Evolutionary conservation across 192 early-diverging fungal genomes (phyloP).

Genomic region (Podochytrium sp.): DNA sequence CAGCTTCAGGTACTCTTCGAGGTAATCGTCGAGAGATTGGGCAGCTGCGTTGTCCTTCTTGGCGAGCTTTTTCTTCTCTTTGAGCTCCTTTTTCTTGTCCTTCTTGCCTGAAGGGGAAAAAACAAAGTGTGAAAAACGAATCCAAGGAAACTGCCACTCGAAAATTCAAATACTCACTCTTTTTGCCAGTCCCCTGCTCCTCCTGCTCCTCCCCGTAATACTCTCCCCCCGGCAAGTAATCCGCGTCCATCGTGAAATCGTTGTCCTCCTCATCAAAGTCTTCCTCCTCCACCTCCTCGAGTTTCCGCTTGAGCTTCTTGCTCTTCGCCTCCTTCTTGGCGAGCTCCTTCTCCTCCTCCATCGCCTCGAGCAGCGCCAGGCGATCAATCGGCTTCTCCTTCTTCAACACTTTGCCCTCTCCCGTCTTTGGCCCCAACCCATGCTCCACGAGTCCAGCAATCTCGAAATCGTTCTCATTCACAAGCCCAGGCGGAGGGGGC

Average conservation of each 20-base stretch:
- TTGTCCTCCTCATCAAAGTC: constrained; percentile 54
- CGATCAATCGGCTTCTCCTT: constrained; percentile 17
- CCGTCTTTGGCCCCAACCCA: constrained; percentile 18
- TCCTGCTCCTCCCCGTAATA: constrained; percentile 48
- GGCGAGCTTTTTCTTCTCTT: constrained; percentile 48
- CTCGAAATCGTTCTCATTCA: constrained; percentile 28
- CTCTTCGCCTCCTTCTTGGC: constrained; percentile 39
- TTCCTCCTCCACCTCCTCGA: constrained; percentile 42
- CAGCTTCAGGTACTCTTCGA: constrained; percentile 91
- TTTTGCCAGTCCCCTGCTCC: constrained; percentile 14
- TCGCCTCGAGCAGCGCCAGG: constrained; percentile 3
- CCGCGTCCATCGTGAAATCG: constrained; percentile 90
- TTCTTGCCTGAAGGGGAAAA: constrained; percentile 12
- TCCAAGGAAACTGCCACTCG: constrained; percentile 17
- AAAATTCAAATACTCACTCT: too few species aligned
- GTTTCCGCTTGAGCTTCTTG: constrained; percentile 36
- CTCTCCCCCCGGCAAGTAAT: constrained; percentile 78
- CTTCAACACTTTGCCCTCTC: constrained; percentile 24
- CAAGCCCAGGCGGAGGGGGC: constrained; percentile 9
- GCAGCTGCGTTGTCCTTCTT: constrained; percentile 39
- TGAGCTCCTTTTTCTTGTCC: constrained; percentile 30
- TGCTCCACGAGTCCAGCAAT: constrained; percentile 21
- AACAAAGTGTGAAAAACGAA: too few species aligned
- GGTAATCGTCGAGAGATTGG: constrained; percentile 63
- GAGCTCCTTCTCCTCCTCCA: constrained; percentile 31